Evolutionary conservation across 129 eudicot genomes (phyloP), one percentile per base, ranked within the genome.

Genomic region (Lactuca sativa): DNA sequence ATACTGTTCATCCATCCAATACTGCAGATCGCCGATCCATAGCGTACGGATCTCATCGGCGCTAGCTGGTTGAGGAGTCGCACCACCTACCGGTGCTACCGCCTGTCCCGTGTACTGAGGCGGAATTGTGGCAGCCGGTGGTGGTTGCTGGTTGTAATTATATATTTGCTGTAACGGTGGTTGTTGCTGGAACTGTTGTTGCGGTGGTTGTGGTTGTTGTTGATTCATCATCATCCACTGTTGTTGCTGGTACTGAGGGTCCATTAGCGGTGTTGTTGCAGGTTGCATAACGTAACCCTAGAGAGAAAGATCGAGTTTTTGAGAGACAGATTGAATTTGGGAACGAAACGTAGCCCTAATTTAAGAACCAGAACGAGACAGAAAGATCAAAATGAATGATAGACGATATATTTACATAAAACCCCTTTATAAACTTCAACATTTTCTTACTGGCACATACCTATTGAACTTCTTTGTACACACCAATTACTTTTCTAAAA

Each of bases 11-110:
- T 95, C 99, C 99, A 95, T 95, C 90, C 95, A 95, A 68, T 75
- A 76, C 84, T 95, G 99, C 16, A 95, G 92, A 87, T 95, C 96
- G 36, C 99, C 99, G 81, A 95, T 95, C 99, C 99, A 95, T 0
- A 95, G 83, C 7, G 95, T 85, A 15, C 93, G 84, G 67, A 90
- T 83, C 82, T 88, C 99, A 44, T 87, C 95, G 2, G 79, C 82
- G 44, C 71, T 67, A 14, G 81, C 74, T 1, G 86, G 89, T 74
- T 80, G 89, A 74, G 75, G 82, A 47, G 84, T 68, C 63, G 80
- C 52, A n/a, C 69, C 80, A 13, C 59, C 74, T 12, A 58, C 12
- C n/a, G 72, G 5, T 5, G 80, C 62, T 36, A 81, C 32, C 7
- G 64, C 30, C 4, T 76, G 12, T 14, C 73, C 40, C 57, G 70